Evolutionary conservation across 805 yeast genomes (phyloP).

Genomic region (Yarrowia deformans): DNA sequence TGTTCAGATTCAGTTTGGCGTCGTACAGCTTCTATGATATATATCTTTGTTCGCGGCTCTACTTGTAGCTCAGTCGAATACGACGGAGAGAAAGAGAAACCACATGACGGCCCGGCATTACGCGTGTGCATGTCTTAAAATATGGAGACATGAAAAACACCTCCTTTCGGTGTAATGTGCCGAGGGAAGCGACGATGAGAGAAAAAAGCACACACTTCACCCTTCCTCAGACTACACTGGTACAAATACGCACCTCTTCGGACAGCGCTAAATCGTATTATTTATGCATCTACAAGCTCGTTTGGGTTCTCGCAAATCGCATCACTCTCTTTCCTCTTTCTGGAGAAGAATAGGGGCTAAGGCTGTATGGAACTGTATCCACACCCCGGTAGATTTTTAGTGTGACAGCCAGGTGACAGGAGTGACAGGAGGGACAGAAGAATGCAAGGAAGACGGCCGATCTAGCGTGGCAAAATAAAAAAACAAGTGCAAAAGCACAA

Average conservation of each 20-base stretch:
- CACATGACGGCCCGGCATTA: not conserved
- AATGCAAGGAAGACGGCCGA: no score
- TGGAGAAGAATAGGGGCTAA: not conserved
- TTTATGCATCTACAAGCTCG: conserved; percentile 1
- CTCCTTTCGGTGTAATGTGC: not conserved
- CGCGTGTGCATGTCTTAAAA: conserved; percentile 10
- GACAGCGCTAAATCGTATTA: not conserved
- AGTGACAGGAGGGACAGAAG: not conserved
- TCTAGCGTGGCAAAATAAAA: no score
- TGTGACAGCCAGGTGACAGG: not conserved
- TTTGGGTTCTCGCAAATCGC: not conserved
- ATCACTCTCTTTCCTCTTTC: not conserved
- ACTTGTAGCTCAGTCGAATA: not conserved
- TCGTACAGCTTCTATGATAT: not conserved
- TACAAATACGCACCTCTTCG: not conserved
- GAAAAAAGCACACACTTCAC: no score
- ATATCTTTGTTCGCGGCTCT: not conserved
- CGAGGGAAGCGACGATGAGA: not conserved
- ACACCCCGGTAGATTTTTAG: not conserved
- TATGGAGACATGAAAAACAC: not conserved
- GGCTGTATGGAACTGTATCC: conserved; percentile 16
- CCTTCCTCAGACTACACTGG: no score
- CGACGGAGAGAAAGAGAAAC: not conserved
- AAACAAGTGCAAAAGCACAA: no score
- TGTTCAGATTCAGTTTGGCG: not conserved